A percentile compares a stretch with the other conserved stretches of the same genome.
Conservation (phyloP, 768 basidiomycete genomes). For the Kwoniella pini region DNA sequence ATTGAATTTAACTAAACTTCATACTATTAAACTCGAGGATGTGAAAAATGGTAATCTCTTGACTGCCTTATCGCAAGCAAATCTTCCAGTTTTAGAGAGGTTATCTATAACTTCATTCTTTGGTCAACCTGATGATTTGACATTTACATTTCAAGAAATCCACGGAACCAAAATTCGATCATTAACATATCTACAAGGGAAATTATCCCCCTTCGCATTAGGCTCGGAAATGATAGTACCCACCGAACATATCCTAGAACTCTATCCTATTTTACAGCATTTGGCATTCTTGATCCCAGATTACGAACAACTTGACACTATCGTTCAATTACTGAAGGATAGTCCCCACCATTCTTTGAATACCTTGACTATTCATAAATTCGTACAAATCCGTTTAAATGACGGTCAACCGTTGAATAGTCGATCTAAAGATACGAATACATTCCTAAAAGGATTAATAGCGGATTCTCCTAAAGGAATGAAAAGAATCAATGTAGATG, state of each 20-base stretch:
- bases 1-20: conserved; percentile 28
- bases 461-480: conserved; percentile 18
- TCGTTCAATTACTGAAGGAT: not conserved
- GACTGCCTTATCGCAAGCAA: conserved; percentile 25
- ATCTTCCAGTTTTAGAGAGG: conserved; percentile 36
- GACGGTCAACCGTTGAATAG: too few relatives aligned
- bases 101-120: conserved; percentile 40
- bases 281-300: conserved; percentile 33
- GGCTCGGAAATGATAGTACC: conserved; percentile 15
- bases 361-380: conserved; percentile 38
- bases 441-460: conserved; percentile 16
- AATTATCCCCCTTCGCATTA: conserved; percentile 35
- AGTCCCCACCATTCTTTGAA: conserved; percentile 31
- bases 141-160: conserved; percentile 27
- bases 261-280: conserved; percentile 35
- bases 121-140: conserved; percentile 26
- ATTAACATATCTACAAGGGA: conserved; percentile 38
- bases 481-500: conserved; percentile 35
- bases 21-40: conserved; percentile 39
- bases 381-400: conserved; percentile 18
- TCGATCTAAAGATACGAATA: not conserved
- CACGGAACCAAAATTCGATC: conserved; percentile 45
- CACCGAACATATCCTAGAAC: conserved; percentile 28
- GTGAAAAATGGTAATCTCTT: conserved; percentile 36
- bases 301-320: conserved; percentile 20